phyloP scores from a whole-genome alignment of 106 monocot genomes.

The Apostasia ramifera region DNA sequence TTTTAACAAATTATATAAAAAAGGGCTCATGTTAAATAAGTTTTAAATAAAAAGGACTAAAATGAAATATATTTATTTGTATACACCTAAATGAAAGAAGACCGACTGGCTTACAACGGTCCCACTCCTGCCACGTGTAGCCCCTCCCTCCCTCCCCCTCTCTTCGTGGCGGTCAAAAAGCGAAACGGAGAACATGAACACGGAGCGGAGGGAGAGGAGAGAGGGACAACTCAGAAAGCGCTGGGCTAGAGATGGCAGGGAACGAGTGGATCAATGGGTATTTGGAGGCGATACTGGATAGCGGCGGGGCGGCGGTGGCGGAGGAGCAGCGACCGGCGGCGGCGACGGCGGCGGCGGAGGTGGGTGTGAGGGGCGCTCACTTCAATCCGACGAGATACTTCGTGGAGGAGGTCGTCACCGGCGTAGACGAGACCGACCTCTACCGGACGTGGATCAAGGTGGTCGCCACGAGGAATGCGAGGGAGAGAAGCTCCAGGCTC shows the following conservation, averaged over 20 bases:
- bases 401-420: slow-evolving; percentile 88
- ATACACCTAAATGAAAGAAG: too few species aligned
- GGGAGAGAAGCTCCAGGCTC: slow-evolving; percentile 64
- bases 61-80: too few species aligned
- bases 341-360: slow-evolving; percentile 9
- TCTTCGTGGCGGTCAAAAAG: not conserved
- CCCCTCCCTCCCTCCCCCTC: too few species aligned
- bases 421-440: slow-evolving; percentile 86
- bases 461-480: slow-evolving; percentile 75
- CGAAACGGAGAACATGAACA: not conserved
- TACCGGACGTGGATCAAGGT: slow-evolving; percentile 96
- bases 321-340: slow-evolving; percentile 14
- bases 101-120: not conserved
- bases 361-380: slow-evolving; percentile 22
- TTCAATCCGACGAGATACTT: slow-evolving; percentile 95
- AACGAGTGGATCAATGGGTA: slow-evolving; percentile 99
- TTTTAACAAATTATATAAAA: too few species aligned
- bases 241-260: slow-evolving; percentile 42
- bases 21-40: too few species aligned
- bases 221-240: not conserved
- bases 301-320: slow-evolving; percentile 32
- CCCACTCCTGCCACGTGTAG: not conserved
- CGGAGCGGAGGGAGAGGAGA: not conserved
- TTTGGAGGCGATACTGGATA: slow-evolving; percentile 91
- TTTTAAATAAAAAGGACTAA: too few species aligned